A percentile compares a stretch with the other conserved stretches of the same genome.
Conservation (phyloP, 2,329 filamentous ascomycete genomes). For the Coniochaeta pulveracea region DNA sequence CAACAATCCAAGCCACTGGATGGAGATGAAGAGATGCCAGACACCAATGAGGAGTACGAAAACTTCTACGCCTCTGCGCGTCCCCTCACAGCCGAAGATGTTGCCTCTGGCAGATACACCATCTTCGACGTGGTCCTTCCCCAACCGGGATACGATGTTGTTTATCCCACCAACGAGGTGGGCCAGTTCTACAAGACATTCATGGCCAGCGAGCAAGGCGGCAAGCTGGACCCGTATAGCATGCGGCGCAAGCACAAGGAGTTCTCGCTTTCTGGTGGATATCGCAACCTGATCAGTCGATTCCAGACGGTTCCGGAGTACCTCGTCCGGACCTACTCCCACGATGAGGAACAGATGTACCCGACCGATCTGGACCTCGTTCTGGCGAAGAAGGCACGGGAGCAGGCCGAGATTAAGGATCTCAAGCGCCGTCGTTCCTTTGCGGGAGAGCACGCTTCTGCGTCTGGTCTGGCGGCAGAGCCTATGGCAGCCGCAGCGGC, state of each 20-base stretch:
- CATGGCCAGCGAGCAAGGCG: conserved; percentile 72
- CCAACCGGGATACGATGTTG: conserved; percentile 80
- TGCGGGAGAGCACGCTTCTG: too few relatives aligned
- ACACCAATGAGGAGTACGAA: conserved; percentile 34
- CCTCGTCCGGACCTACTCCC: conserved; percentile 57
- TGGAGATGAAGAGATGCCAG: conserved; percentile 53
- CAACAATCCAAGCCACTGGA: conserved; percentile 20
- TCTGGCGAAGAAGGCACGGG: conserved; percentile 25
- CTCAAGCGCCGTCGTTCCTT: conserved; percentile 10
- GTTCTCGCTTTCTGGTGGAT: conserved; percentile 77
- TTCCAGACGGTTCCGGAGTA: conserved; percentile 55
- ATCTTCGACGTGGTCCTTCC: conserved; percentile 88
- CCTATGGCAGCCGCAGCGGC: too few relatives aligned
- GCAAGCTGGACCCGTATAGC: conserved; percentile 65
- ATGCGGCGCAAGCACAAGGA: conserved; percentile 85
- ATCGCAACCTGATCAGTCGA: conserved; percentile 71
- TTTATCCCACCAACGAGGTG: conserved; percentile 76
- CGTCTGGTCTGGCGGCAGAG: too few relatives aligned
- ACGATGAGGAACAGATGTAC: conserved; percentile 73
- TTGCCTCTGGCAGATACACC: conserved; percentile 59
- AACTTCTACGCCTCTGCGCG: conserved; percentile 47
- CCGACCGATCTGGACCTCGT: conserved; percentile 74
- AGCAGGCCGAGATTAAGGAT: conserved; percentile 13
- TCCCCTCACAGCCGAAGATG: conserved; percentile 66
- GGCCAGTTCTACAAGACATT: conserved; percentile 77